Percentiles rank a stretch among this genome's conserved stretches.
These are phyloP conservation scores for Pisolithus tinctorius DNA, from an alignment of 768 basidiomycete genomes.

Conservation along the genomic window DNA sequence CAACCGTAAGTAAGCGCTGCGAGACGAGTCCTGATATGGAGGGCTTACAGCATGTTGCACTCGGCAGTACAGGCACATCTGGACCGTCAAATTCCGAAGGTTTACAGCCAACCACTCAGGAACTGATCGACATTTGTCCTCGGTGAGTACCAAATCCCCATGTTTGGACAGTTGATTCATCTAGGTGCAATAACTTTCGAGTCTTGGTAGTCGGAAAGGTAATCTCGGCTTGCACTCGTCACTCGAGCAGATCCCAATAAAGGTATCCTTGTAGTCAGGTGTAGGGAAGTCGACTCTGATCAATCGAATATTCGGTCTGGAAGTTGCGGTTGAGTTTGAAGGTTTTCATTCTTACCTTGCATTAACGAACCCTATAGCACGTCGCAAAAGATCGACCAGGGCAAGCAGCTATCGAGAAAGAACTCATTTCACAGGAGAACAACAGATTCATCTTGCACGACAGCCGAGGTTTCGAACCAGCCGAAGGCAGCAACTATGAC, in stretches of 20 bases:
- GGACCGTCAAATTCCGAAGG: no score
- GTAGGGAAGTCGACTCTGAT: slow-evolving; percentile 6
- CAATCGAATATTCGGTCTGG: neutral
- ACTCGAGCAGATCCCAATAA: neutral
- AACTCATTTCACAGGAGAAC: slow-evolving; percentile 8
- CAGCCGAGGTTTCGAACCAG: slow-evolving; percentile 13
- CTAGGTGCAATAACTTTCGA: neutral
- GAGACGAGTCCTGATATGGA: no score
- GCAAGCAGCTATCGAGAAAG: slow-evolving; percentile 6
- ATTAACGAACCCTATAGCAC: neutral
- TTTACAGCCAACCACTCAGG: no score
- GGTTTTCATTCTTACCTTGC: neutral
- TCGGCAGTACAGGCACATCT: no score
- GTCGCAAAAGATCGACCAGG: neutral
- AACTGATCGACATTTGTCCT: no score
- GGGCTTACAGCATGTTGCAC: no score
- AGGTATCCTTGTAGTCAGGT: neutral
- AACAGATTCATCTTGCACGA: slow-evolving; percentile 9
- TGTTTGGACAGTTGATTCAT: no score
- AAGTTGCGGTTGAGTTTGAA: neutral
- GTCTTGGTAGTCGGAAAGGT: neutral
- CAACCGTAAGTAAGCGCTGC: no score
- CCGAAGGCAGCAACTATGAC: slow-evolving; percentile 2
- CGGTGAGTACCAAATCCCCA: no score
- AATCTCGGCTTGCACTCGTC: neutral